phyloP scores from a whole-genome alignment of 345 rosid genomes.

The Carallia pectinifolia region DNA sequence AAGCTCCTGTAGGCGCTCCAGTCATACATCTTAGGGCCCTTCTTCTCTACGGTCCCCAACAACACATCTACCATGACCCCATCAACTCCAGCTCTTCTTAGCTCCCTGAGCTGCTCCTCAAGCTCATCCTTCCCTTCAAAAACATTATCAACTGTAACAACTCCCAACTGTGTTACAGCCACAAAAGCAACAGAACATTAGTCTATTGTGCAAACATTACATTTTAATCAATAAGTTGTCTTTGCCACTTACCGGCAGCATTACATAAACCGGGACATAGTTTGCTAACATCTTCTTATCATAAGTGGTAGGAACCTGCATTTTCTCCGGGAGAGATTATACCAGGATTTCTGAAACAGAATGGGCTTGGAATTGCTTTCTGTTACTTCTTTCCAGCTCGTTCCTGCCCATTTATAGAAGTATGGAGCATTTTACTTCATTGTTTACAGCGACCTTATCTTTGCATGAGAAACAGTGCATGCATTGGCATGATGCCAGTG shows the following conservation, averaged over 20 bases:
- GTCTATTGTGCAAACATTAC: background rate
- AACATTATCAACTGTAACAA: constrained; percentile 53
- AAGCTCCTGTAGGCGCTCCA: constrained; percentile 77
- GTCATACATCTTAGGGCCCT: constrained; percentile 57
- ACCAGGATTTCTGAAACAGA: background rate
- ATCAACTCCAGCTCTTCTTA: constrained; percentile 61
- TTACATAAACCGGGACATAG: constrained; percentile 73
- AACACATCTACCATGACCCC: constrained; percentile 86
- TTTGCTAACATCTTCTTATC: constrained; percentile 54
- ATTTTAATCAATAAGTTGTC: background rate
- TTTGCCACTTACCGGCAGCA: constrained; percentile 74
- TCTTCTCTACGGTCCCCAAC: constrained; percentile 81
- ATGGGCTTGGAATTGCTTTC: background rate
- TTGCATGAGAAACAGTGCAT: background rate
- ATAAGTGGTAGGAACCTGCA: constrained; percentile 36
- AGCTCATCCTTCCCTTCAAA: constrained; percentile 39
- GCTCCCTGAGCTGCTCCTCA: constrained; percentile 56
- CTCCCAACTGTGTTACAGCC: constrained; percentile 54
- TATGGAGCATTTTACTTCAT: background rate
- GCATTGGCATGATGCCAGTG: background rate
- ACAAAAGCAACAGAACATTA: background rate
- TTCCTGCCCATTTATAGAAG: constrained; percentile 8
- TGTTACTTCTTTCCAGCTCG: background rate
- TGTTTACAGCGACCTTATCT: background rate
- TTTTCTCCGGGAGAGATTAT: constrained; percentile 2